These are phyloP conservation scores for Spergularia azorica DNA, from an alignment of 179 eudicot species.

Conservation along the genomic window DNA sequence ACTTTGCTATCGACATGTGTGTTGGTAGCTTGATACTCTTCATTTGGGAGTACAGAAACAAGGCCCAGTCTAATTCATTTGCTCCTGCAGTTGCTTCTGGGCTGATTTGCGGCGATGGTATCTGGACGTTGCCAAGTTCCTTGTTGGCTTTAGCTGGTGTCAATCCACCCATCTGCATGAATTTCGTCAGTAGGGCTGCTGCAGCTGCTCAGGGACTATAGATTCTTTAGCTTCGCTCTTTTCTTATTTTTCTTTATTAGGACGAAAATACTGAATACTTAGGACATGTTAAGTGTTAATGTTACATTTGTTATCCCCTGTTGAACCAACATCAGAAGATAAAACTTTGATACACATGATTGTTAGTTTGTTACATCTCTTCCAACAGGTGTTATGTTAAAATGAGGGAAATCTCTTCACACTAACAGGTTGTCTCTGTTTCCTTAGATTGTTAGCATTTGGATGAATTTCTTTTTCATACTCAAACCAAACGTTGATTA, in stretches of 20 bases:
- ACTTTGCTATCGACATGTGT: slow-evolving; percentile 88
- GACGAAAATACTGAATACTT: not conserved
- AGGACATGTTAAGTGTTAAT: no score
- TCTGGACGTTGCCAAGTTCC: slow-evolving; percentile 83
- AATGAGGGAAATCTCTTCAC: no score
- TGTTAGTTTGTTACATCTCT: no score
- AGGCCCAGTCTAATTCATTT: slow-evolving; percentile 64
- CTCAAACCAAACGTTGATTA: no score
- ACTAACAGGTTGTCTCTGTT: no score
- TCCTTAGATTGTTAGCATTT: no score
- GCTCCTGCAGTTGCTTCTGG: slow-evolving; percentile 94
- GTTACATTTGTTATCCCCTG: no score
- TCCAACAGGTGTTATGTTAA: no score
- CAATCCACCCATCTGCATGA: slow-evolving; percentile 82
- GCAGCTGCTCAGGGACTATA: not conserved
- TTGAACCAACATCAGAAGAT: no score
- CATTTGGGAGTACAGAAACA: slow-evolving; percentile 54
- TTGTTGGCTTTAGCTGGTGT: slow-evolving; percentile 65
- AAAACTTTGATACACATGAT: no score
- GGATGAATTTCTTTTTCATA: no score
- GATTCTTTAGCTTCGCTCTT: not conserved
- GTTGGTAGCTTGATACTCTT: slow-evolving; percentile 78
- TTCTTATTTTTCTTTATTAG: not conserved
- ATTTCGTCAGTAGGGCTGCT: slow-evolving; percentile 51
- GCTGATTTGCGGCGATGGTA: slow-evolving; percentile 86